Base-by-base conservation (phyloP, 106 monocot species). In the Dendrobium catenatum region DNA sequence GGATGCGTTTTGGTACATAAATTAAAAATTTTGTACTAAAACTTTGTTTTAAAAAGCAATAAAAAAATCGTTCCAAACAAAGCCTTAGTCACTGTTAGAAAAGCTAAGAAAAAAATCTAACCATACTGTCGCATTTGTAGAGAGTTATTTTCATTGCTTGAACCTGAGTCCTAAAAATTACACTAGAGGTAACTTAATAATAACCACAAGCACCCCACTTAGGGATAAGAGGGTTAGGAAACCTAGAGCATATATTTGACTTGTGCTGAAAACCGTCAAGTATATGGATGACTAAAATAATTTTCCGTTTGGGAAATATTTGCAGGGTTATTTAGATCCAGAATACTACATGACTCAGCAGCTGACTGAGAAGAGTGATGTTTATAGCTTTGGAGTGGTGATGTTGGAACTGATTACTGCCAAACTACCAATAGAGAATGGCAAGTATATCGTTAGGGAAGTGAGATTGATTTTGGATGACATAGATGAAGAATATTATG, bases 271-370 rank as follows among this genome's bases (percentile, higher is more conserved):
- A 58, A 19, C 58, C 20, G 2, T 58, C 0, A 68, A 26, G 40
- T 10, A 74, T 6, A 74, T 74, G 5, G 19, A 20, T 42, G 2
- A 20, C 43, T 74, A 6, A 41, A 7, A 33, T 68, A 31, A 22
- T 70, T 70, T 74, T 42, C 64, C 17, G 48, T 80, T 6, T 79
- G 33, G 26, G 78, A 27, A 19, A 79, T 58, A 42, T 42, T 80
- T 42, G 15, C 75, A 91, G 91, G 91, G 88, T 20, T 91, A 88
- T 67, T 78, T 89, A 79, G 91, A 91, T 86, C 92, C 89, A n/a
- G 92, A 91, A 79, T 91, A 91, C 17, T 91, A 91, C 84, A 91
- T 91, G 91, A 91, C 88, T 61, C 88, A 91, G 67, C 91, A 91
- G 58, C 76, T 91, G 70, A 89, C 91, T 19, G 89, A 89, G n/a